These are phyloP conservation scores for Saposhnikovia divaricata DNA, from an alignment of 129 eudicot genomes.

Conservation along the genomic window DNA sequence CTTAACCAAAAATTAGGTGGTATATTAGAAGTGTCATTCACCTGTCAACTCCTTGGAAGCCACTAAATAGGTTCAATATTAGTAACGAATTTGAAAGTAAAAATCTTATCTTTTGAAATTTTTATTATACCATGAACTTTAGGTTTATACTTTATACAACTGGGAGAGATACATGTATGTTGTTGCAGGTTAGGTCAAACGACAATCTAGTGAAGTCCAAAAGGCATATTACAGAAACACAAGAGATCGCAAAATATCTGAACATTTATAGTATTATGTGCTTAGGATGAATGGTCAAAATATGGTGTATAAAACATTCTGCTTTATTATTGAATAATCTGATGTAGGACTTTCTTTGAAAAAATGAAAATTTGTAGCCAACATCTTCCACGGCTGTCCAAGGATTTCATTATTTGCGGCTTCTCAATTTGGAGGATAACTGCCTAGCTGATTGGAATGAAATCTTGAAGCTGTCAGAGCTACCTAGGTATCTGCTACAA, in stretches of 20 bases:
- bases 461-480: constrained; percentile 66
- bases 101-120: background rate
- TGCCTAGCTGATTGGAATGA: constrained; percentile 72
- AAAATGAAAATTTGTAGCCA: constrained; percentile 27
- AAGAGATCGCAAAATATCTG: background rate
- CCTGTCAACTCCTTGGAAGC: background rate
- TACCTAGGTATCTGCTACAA: constrained; percentile 46
- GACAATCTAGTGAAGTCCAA: background rate
- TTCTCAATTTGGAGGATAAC: constrained; percentile 85
- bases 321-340: background rate
- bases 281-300: background rate
- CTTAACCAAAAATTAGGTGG: background rate
- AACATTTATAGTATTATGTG: background rate
- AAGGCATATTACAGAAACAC: background rate
- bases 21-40: background rate
- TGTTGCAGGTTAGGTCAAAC: background rate
- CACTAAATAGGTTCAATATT: background rate
- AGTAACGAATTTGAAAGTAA: background rate
- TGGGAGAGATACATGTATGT: background rate
- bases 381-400: constrained; percentile 48
- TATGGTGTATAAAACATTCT: background rate
- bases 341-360: background rate
- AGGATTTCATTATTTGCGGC: constrained; percentile 63
- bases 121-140: background rate
- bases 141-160: background rate